phyloP scores from a whole-genome alignment of 2,329 filamentous ascomycete genomes.

The Aspergillus oerlinghausenensis region DNA sequence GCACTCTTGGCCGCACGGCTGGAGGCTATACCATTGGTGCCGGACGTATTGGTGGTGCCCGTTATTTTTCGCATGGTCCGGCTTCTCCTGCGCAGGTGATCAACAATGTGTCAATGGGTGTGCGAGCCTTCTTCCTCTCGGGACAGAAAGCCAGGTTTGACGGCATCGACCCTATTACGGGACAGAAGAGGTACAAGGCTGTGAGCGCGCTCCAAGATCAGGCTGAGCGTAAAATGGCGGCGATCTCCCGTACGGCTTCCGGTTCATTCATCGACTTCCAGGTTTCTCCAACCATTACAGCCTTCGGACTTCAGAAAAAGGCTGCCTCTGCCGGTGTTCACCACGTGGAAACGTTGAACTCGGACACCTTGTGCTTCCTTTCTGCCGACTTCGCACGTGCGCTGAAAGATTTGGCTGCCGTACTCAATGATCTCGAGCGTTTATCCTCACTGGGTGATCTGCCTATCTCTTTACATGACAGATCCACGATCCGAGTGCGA shows the following conservation, averaged over 20 bases:
- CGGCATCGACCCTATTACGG: conserved; percentile 62
- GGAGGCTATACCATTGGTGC: conserved; percentile 80
- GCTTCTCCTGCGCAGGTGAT: conserved; percentile 84
- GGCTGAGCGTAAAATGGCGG: conserved; percentile 62
- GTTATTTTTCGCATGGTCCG: conserved; percentile 87
- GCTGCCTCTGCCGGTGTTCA: conserved; percentile 22
- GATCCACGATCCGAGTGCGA: conserved; percentile 68
- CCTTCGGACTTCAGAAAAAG: conserved; percentile 53
- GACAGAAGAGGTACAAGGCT: conserved; percentile 73
- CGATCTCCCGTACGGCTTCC: conserved; percentile 49
- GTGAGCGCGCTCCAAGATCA: conserved; percentile 73
- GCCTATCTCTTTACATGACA: conserved; percentile 67
- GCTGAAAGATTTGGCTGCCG: conserved; percentile 73
- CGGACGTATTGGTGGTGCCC: conserved; percentile 63
- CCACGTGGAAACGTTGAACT: conserved; percentile 64
- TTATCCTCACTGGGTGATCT: conserved; percentile 76
- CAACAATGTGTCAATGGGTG: conserved; percentile 89
- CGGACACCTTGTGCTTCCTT: conserved; percentile 78
- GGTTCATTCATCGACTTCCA: conserved; percentile 87
- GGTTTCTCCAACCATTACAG: conserved; percentile 83
- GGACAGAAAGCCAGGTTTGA: conserved; percentile 86
- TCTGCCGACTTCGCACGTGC: conserved; percentile 84
- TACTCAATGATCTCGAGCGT: conserved; percentile 75
- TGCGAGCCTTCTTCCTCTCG: conserved; percentile 87
- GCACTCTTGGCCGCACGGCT: conserved; percentile 75